Percentiles rank a stretch among this genome's conserved stretches.
Conservation (phyloP, 176 grass and related monocot species). For the Carex scoparia region DNA sequence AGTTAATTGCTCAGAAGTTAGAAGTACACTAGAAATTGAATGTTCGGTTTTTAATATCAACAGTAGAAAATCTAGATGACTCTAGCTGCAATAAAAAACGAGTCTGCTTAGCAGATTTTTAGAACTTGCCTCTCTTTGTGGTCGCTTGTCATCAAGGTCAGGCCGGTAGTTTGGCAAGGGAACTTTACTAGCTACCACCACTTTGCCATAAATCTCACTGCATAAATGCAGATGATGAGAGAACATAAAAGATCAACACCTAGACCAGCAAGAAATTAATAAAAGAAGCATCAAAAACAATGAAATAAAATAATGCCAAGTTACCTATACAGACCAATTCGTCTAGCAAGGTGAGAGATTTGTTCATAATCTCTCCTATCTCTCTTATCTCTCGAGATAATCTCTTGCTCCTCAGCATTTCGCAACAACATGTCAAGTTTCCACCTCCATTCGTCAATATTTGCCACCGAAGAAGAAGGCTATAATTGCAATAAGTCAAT, state of each 20-base stretch:
- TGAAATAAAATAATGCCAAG: background rate
- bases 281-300: background rate
- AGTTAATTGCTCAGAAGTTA: background rate
- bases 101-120: background rate
- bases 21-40: background rate
- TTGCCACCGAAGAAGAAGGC: conserved; percentile 82
- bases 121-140: conserved; percentile 67
- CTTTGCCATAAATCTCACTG: conserved; percentile 86
- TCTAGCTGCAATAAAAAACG: background rate
- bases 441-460: conserved; percentile 99
- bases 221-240: conserved; percentile 6
- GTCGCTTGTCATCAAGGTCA: conserved; percentile 84
- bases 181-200: conserved; percentile 93
- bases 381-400: conserved; percentile 83
- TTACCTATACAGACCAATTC: conserved; percentile 87
- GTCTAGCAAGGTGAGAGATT: conserved; percentile 70
- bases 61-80: background rate
- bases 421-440: conserved; percentile 86
- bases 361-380: conserved; percentile 85
- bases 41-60: background rate
- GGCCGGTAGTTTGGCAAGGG: conserved; percentile 87
- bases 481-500: conserved; percentile 6
- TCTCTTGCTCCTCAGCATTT: conserved; percentile 76
- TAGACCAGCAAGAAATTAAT: background rate
- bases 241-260: background rate